Evolutionary conservation across 106 monocot species (phyloP).

Genomic region (Dendrobium officinale): DNA sequence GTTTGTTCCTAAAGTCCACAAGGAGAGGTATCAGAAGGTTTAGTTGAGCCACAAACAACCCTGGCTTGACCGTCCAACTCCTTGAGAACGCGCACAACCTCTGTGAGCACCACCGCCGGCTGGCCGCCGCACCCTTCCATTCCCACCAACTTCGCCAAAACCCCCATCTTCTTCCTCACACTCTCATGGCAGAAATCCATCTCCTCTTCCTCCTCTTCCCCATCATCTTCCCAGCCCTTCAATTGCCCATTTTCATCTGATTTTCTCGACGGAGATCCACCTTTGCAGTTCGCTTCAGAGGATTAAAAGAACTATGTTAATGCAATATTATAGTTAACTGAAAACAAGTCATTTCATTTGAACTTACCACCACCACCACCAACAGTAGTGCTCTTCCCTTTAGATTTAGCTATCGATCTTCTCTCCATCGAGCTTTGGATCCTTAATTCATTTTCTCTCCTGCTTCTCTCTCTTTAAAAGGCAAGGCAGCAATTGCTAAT

Average conservation of each 20-base stretch:
- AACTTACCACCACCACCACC: neutral
- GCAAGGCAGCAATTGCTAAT: neutral
- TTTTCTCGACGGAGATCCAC: neutral
- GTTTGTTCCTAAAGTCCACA: no score
- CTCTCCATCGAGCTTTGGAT: neutral
- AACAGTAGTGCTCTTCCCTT: neutral
- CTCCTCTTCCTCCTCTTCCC: slow-evolving; percentile 6
- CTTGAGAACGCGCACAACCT: slow-evolving; percentile 26
- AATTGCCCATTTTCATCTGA: neutral
- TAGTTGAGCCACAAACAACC: neutral
- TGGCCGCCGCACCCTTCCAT: slow-evolving; percentile 9
- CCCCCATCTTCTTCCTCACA: slow-evolving; percentile 21
- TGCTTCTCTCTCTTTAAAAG: neutral
- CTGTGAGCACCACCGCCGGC: slow-evolving; percentile 18
- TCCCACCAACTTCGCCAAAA: slow-evolving; percentile 24
- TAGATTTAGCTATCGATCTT: neutral
- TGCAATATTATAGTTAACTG: neutral
- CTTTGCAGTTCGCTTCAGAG: neutral
- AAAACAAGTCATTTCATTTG: neutral
- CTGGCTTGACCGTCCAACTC: slow-evolving; percentile 11
- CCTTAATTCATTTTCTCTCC: neutral
- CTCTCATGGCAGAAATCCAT: slow-evolving; percentile 6
- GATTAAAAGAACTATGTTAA: neutral
- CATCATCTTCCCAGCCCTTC: neutral
- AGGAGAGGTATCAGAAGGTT: neutral